Conservation (phyloP, 129 eudicot species). For the Flaveria brownii region DNA sequence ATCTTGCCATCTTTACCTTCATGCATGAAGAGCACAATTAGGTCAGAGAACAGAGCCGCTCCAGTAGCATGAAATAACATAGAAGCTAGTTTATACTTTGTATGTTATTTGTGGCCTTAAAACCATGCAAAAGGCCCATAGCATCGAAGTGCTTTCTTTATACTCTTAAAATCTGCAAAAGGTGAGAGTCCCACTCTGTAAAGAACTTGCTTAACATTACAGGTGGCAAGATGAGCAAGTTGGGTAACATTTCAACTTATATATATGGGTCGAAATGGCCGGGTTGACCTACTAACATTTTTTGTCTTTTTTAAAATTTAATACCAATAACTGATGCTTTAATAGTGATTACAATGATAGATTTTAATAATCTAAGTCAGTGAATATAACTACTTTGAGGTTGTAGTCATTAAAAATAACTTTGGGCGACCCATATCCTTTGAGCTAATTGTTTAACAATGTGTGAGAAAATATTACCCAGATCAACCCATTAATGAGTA, state of each 20-base stretch:
- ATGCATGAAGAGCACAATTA: neutral
- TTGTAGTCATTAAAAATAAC: neutral
- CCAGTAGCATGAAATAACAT: slow-evolving; percentile 6
- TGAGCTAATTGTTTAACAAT: neutral
- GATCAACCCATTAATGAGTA: neutral
- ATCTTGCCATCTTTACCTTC: neutral
- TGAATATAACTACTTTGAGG: neutral
- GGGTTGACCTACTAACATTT: too few species aligned
- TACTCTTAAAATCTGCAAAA: neutral
- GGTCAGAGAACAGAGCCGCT: neutral
- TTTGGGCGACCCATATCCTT: neutral
- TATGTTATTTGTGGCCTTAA: neutral
- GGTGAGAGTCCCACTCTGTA: neutral
- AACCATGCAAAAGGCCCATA: slow-evolving; percentile 1
- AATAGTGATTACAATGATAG: neutral
- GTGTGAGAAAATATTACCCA: neutral
- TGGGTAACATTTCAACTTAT: too few species aligned
- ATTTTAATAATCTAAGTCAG: neutral
- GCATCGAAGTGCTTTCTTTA: neutral
- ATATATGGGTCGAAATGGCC: too few species aligned
- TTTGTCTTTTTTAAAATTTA: too few species aligned
- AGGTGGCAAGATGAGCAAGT: neutral
- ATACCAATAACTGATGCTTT: too few species aligned
- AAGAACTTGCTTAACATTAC: neutral
- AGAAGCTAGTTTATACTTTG: slow-evolving; percentile 9